Conservation (phyloP, 352 stramenopile species). For the Phytophthora kernoviae region DNA sequence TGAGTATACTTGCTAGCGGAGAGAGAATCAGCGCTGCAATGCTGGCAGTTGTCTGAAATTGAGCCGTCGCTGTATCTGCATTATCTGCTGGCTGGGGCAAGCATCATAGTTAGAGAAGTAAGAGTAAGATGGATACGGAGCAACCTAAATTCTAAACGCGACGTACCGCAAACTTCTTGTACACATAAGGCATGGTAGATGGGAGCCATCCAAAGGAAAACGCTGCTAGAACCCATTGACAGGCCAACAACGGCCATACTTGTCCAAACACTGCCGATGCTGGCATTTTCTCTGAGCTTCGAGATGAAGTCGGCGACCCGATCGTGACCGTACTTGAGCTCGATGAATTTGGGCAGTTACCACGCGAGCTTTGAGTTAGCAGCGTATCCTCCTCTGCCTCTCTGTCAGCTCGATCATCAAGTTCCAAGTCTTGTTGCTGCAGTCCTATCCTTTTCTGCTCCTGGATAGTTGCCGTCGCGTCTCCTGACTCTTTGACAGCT, state of each 20-base stretch:
- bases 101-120: not conserved
- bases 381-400: conserved; percentile 36
- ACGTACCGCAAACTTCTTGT: conserved; percentile 71
- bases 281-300: conserved; percentile 20
- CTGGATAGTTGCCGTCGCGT: conserved; percentile 5
- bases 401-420: conserved; percentile 1
- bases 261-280: conserved; percentile 32
- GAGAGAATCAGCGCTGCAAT: conserved; percentile 62
- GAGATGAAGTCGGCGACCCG: conserved; percentile 1
- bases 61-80: conserved; percentile 42
- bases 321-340: conserved; percentile 15
- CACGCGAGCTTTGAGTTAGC: conserved; percentile 21
- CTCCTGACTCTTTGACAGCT: conserved; percentile 13
- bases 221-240: conserved; percentile 57
- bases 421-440: conserved; percentile 5
- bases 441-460: not conserved
- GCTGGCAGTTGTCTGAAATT: conserved; percentile 59
- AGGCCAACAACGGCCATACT: conserved; percentile 56
- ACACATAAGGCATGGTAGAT: conserved; percentile 76
- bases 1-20: conserved; percentile 30
- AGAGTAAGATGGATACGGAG: not conserved
- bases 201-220: conserved; percentile 72
- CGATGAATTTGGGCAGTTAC: conserved; percentile 11
- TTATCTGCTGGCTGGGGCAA: conserved; percentile 38
- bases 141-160: conserved; percentile 1